phyloP scores from a whole-genome alignment of 2,329 filamentous ascomycete species.

The Calycina marina region DNA sequence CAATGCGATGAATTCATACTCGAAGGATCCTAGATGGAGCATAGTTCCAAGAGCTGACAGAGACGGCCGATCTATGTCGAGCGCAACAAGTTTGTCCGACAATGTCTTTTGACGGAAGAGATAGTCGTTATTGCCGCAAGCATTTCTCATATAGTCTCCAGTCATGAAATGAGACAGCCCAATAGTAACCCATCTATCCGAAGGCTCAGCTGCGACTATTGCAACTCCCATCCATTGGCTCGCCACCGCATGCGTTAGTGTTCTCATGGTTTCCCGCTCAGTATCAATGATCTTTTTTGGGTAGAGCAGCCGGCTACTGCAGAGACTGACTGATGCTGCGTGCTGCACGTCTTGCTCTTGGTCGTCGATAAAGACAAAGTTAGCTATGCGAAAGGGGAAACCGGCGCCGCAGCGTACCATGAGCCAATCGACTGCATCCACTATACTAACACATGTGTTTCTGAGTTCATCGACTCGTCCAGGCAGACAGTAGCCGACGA shows the following conservation, averaged over 20 bases:
- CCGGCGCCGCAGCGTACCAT: conserved; percentile 69
- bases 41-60: conserved; percentile 66
- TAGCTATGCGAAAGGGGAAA: conserved; percentile 86
- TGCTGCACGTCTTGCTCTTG: conserved; percentile 60
- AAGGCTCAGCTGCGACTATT: conserved; percentile 67
- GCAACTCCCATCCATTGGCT: conserved; percentile 92
- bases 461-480: conserved; percentile 67
- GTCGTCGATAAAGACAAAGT: conserved; percentile 89
- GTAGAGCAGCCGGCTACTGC: conserved; percentile 75
- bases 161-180: conserved; percentile 93
- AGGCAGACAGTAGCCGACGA: conserved; percentile 85
- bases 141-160: conserved; percentile 75
- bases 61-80: conserved; percentile 71
- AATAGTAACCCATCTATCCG: conserved; percentile 78
- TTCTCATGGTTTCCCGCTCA: conserved; percentile 67
- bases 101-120: conserved; percentile 77
- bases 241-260: conserved; percentile 69
- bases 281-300: conserved; percentile 75
- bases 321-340: conserved; percentile 72
- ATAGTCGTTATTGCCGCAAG: conserved; percentile 92
- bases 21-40: conserved; percentile 68
- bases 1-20: conserved; percentile 76
- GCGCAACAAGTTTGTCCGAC: conserved; percentile 66
- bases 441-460: conserved; percentile 75
- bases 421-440: conserved; percentile 81